These are phyloP conservation scores for Botrytis sinoallii DNA, from an alignment of 2,329 filamentous ascomycete species.

Conservation along the genomic window DNA sequence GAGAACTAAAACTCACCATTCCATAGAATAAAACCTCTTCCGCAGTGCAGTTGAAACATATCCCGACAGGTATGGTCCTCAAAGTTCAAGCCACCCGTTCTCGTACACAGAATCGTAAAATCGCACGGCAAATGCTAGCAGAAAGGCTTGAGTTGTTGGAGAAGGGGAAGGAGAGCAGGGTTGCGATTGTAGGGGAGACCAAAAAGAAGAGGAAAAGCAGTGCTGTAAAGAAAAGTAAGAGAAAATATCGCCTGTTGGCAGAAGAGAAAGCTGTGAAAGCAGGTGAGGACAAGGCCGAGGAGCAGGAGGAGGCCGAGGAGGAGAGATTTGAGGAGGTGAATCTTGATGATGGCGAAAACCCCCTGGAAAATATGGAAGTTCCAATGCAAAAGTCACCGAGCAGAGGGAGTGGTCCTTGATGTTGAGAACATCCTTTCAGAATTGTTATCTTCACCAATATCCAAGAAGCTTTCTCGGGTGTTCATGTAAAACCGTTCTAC, in stretches of 20 bases:
- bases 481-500: not conserved
- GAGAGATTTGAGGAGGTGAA: not conserved
- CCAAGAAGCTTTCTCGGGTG: no score
- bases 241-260: constrained; percentile 68
- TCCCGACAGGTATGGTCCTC: constrained; percentile 86
- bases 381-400: not conserved
- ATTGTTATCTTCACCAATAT: not conserved
- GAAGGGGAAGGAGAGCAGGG: constrained; percentile 68
- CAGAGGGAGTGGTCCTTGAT: not conserved
- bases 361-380: not conserved
- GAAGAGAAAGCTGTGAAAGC: constrained; percentile 31
- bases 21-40: constrained; percentile 89
- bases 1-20: not conserved
- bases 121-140: constrained; percentile 68
- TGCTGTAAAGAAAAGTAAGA: constrained; percentile 73
- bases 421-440: not conserved
- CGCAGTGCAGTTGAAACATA: constrained; percentile 87
- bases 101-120: constrained; percentile 80
- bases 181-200: constrained; percentile 59
- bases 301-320: not conserved
- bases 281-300: constrained; percentile 24
- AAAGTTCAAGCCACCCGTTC: constrained; percentile 93
- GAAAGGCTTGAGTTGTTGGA: constrained; percentile 60
- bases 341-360: not conserved
- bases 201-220: constrained; percentile 71